phyloP scores from a whole-genome alignment of 805 yeast genomes.

The Pichia californica region DNA sequence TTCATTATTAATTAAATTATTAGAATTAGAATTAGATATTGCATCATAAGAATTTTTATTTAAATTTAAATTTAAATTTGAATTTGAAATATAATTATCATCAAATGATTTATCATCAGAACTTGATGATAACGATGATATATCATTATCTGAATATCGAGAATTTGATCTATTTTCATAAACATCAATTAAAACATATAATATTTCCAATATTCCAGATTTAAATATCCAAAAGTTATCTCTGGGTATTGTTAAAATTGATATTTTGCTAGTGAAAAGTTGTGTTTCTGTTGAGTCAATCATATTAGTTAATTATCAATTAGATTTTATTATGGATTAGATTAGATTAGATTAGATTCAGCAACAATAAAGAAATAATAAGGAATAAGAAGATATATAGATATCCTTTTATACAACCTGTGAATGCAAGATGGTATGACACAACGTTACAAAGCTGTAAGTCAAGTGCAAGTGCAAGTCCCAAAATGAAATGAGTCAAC shows the following conservation, averaged over 20 bases:
- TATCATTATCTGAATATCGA: constrained; percentile 9
- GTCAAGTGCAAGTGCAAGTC: no score
- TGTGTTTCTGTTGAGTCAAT: constrained; percentile 8
- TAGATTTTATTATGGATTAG: no score
- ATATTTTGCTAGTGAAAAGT: constrained; percentile 23
- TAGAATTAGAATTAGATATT: constrained; percentile 7
- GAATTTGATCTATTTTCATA: constrained; percentile 15
- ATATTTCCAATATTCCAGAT: constrained; percentile 42
- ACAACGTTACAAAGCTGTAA: no score
- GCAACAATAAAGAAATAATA: no score
- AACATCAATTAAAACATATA: constrained; percentile 32
- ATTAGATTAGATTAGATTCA: no score
- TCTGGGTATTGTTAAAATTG: constrained; percentile 49
- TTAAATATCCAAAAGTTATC: constrained; percentile 47
- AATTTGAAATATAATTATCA: background rate
- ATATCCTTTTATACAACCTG: no score
- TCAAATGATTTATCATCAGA: constrained; percentile 12
- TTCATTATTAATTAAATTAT: background rate
- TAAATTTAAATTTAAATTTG: no score
- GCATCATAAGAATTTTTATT: background rate
- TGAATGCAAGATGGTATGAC: no score
- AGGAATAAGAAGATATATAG: no score
- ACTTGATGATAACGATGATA: constrained; percentile 10
- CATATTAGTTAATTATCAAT: background rate
- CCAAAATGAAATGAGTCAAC: no score